phyloP scores from a whole-genome alignment of 805 yeast genomes.

The Lipomyces spencermartinsiae region DNA sequence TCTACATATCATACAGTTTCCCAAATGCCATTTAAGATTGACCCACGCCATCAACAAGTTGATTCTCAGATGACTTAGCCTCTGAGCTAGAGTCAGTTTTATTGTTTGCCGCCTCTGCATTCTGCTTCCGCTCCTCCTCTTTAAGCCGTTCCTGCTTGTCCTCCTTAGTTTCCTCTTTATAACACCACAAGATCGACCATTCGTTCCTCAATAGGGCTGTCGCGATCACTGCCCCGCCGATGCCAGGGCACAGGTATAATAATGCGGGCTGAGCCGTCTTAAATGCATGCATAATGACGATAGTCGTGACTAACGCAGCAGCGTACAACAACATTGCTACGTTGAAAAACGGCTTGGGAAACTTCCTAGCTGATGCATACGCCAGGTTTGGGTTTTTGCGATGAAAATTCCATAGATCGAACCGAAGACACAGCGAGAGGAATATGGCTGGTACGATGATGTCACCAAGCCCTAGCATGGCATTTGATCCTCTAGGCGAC shows the following conservation, averaged over 20 bases:
- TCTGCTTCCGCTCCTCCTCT: conserved; percentile 13
- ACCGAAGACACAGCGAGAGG: conserved; percentile 60
- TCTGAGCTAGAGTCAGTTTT: not conserved
- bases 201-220: conserved; percentile 24
- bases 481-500: conserved; percentile 24
- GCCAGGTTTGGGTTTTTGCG: conserved; percentile 41
- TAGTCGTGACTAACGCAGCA: conserved; percentile 54
- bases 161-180: conserved; percentile 32
- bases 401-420: conserved; percentile 56
- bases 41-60: not conserved
- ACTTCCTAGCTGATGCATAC: conserved; percentile 43
- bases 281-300: conserved; percentile 49
- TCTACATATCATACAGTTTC: not conserved
- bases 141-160: conserved; percentile 42
- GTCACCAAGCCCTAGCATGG: conserved; percentile 69
- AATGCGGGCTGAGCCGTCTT: conserved; percentile 70
- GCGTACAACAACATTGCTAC: conserved; percentile 56
- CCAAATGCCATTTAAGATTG: not conserved
- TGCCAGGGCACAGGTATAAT: conserved; percentile 63
- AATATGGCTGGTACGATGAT: conserved; percentile 65
- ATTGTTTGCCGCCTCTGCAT: not conserved
- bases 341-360: conserved; percentile 55
- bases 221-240: conserved; percentile 31
- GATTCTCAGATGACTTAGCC: not conserved
- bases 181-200: conserved; percentile 26